Evolutionary conservation across 306 rosid species (phyloP).

Genomic region (Rosa persica): DNA sequence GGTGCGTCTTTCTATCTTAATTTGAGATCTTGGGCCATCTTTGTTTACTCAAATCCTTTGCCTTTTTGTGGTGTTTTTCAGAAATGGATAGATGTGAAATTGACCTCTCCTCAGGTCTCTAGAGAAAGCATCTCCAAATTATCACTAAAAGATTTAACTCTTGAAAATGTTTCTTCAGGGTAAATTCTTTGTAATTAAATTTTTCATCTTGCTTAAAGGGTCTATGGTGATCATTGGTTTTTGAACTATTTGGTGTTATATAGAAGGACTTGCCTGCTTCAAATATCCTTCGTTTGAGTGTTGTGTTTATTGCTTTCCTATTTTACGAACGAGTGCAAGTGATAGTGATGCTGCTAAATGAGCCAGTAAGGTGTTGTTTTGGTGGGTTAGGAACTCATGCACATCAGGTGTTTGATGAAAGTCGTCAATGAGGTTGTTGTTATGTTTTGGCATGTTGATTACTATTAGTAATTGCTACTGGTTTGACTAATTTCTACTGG

Average conservation of each 20-base stretch:
- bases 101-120: slow-evolving; percentile 85
- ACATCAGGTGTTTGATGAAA: too few relatives aligned
- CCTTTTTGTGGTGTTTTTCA: slow-evolving; percentile 28
- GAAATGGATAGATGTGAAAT: slow-evolving; percentile 83
- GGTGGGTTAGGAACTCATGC: too few relatives aligned
- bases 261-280: too few relatives aligned
- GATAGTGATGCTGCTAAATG: slow-evolving; percentile 9
- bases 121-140: slow-evolving; percentile 76
- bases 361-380: slow-evolving; percentile 1
- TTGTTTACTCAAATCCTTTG: background rate
- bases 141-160: slow-evolving; percentile 50
- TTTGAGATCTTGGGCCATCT: slow-evolving; percentile 1
- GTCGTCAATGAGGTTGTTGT: too few relatives aligned
- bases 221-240: background rate
- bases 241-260: background rate
- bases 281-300: too few relatives aligned
- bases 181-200: slow-evolving; percentile 11
- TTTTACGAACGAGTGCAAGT: background rate
- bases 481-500: too few relatives aligned
- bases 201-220: background rate
- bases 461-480: too few relatives aligned
- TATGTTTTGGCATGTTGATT: too few relatives aligned
- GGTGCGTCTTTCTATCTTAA: slow-evolving; percentile 40
- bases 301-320: background rate
- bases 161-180: slow-evolving; percentile 69